Conservation (phyloP, 2,329 filamentous ascomycete species). For the Diatrype stigma region DNA sequence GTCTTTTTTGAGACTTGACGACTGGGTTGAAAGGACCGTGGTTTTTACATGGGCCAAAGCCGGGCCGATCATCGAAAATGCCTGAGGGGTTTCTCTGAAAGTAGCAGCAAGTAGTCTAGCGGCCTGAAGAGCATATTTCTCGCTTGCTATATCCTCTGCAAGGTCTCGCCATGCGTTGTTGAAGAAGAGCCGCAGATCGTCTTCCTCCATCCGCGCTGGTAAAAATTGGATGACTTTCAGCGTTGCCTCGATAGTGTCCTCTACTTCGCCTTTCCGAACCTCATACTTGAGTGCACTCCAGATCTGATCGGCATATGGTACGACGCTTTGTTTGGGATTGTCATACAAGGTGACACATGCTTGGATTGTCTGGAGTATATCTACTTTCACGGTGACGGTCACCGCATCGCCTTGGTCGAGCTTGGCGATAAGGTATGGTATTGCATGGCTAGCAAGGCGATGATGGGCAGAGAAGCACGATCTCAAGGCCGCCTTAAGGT, state of each 20-base stretch:
- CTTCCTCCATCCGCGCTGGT: constrained; percentile 39
- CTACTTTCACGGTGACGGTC: constrained; percentile 56
- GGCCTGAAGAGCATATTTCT: constrained; percentile 48
- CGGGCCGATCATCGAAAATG: constrained; percentile 45
- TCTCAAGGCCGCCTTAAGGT: constrained; percentile 50
- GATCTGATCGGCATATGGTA: constrained; percentile 46
- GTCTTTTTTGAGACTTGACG: constrained; percentile 46
- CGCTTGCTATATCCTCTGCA: constrained; percentile 48
- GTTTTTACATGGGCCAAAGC: constrained; percentile 45
- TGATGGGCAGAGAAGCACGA: constrained; percentile 50
- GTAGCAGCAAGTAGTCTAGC: constrained; percentile 50
- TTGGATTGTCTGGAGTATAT: constrained; percentile 52
- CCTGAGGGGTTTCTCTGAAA: constrained; percentile 41
- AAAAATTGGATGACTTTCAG: constrained; percentile 50
- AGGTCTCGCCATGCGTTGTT: constrained; percentile 49
- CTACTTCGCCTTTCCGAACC: constrained; percentile 56
- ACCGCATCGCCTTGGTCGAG: constrained; percentile 56
- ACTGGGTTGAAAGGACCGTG: constrained; percentile 47
- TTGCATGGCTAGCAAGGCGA: constrained; percentile 39
- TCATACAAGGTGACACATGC: constrained; percentile 49
- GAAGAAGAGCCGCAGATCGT: constrained; percentile 42
- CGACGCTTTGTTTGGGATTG: constrained; percentile 41
- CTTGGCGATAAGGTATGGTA: constrained; percentile 54
- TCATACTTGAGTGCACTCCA: constrained; percentile 62
- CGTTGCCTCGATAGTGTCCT: constrained; percentile 53